Percentiles rank a stretch among this genome's conserved stretches.
Conservation (phyloP, 2,329 filamentous ascomycete genomes). For the Claviceps cyperi region DNA sequence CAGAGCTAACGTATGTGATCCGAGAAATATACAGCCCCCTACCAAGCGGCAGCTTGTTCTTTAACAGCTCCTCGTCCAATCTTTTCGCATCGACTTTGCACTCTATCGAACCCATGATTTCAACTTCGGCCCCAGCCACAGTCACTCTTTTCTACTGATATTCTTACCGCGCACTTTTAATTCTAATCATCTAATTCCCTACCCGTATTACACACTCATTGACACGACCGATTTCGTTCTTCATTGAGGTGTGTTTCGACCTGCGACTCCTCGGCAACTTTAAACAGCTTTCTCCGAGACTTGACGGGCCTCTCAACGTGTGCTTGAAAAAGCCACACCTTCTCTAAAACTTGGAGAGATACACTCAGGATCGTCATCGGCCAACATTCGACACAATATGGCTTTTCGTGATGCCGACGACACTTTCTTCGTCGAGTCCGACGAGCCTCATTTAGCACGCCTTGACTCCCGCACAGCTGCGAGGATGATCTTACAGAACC, state of each 20-base stretch:
- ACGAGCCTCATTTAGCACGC: constrained; percentile 35
- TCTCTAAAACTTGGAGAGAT: not conserved
- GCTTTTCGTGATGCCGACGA: constrained; percentile 29
- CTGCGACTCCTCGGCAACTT: constrained; percentile 39
- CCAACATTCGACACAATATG: constrained; percentile 24
- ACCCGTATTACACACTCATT: constrained; percentile 27
- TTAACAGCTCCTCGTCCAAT: constrained; percentile 31
- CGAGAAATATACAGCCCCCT: constrained; percentile 24
- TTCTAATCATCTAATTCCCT: constrained; percentile 35
- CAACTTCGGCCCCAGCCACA: constrained; percentile 34
- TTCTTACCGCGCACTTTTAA: constrained; percentile 41
- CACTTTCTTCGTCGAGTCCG: constrained; percentile 41
- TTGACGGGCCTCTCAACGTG: constrained; percentile 7
- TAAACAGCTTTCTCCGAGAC: constrained; percentile 30
- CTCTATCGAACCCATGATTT: constrained; percentile 25
- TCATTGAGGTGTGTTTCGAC: constrained; percentile 26
- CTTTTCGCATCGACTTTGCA: constrained; percentile 20
- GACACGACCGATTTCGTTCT: constrained; percentile 16
- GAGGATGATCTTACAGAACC: constrained; percentile 64
- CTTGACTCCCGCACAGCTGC: constrained; percentile 61
- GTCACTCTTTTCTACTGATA: constrained; percentile 41
- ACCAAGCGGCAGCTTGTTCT: constrained; percentile 29
- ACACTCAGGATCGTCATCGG: not conserved
- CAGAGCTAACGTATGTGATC: constrained; percentile 18
- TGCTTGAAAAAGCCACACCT: constrained; percentile 12